Percentiles rank a stretch among this genome's conserved stretches.
phyloP scores from a whole-genome alignment of 164 flowering plant species.

The Kalanchoe fedtschenkoi region DNA sequence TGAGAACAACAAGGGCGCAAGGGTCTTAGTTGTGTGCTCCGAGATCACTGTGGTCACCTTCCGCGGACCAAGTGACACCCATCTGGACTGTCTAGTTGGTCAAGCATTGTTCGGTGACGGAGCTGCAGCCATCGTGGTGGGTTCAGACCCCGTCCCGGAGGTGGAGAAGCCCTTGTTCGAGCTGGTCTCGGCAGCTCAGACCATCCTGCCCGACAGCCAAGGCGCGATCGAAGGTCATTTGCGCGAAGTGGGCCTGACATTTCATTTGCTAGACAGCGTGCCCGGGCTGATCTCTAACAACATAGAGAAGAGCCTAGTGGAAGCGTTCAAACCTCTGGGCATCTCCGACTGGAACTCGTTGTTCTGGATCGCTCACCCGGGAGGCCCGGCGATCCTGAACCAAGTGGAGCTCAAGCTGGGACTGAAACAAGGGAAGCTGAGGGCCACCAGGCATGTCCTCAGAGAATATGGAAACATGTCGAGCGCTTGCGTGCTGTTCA shows the following conservation, averaged over 20 bases:
- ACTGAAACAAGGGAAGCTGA: background rate
- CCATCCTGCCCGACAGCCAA: constrained; percentile 1
- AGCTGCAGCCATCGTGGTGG: background rate
- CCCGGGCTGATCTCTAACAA: constrained; percentile 1
- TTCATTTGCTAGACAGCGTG: background rate
- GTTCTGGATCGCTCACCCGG: constrained; percentile 3
- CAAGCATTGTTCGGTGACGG: background rate
- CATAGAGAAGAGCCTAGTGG: background rate
- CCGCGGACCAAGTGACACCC: background rate
- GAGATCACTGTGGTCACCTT: background rate
- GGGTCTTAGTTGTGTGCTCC: background rate
- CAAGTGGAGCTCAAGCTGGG: background rate
- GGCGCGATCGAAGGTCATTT: constrained; percentile 3
- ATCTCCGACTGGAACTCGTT: constrained; percentile 1
- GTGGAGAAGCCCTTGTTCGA: background rate
- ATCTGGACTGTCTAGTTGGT: background rate
- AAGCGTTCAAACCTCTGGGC: constrained; percentile 1
- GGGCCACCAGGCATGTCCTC: background rate
- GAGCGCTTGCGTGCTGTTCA: background rate
- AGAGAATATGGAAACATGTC: background rate
- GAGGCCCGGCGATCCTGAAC: background rate
- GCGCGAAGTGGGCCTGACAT: background rate
- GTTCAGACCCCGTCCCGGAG: background rate
- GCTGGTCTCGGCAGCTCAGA: background rate
- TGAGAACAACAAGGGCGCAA: background rate